phyloP scores from a whole-genome alignment of 1,139 yeast species.

The Hanseniaspora uvarum region DNA sequence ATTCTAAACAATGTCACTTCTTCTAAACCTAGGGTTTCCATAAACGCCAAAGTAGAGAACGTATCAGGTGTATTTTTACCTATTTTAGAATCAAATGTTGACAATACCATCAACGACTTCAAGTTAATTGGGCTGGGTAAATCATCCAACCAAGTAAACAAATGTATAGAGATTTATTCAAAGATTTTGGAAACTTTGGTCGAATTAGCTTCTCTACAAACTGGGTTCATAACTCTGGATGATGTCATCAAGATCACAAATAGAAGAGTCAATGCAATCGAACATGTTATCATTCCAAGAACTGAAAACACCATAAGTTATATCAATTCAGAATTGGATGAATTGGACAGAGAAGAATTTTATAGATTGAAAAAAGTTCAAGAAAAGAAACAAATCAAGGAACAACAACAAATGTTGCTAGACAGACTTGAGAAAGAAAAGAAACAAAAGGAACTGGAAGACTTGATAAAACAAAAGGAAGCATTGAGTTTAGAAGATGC shows the following conservation, averaged over 20 bases:
- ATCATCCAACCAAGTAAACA: conserved; percentile 97
- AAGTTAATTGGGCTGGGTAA: conserved; percentile 93
- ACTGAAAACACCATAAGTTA: conserved; percentile 90
- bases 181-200: conserved; percentile 93
- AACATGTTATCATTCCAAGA: conserved; percentile 94
- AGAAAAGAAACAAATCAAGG: conserved; percentile 67
- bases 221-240: conserved; percentile 91
- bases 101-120: conserved; percentile 81
- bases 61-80: conserved; percentile 94
- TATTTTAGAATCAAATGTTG: conserved; percentile 74
- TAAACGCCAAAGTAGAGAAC: conserved; percentile 86
- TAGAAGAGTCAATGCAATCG: conserved; percentile 97
- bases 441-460: conserved; percentile 23
- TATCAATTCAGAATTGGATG: conserved; percentile 92
- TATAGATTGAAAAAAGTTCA: conserved; percentile 93
- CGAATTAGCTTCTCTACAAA: conserved; percentile 86
- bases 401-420: conserved; percentile 26
- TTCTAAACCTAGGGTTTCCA: conserved; percentile 78
- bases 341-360: conserved; percentile 95
- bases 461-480: conserved; percentile 8
- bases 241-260: conserved; percentile 96
- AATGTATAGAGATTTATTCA: conserved; percentile 84
- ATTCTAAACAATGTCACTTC: conserved; percentile 73
- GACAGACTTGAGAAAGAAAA: conserved; percentile 30
- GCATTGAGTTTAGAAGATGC: conserved; percentile 21